Evolutionary conservation across 495 filamentous ascomycete genomes (phyloP).

Genomic region (Xylaria flabelliformis): DNA sequence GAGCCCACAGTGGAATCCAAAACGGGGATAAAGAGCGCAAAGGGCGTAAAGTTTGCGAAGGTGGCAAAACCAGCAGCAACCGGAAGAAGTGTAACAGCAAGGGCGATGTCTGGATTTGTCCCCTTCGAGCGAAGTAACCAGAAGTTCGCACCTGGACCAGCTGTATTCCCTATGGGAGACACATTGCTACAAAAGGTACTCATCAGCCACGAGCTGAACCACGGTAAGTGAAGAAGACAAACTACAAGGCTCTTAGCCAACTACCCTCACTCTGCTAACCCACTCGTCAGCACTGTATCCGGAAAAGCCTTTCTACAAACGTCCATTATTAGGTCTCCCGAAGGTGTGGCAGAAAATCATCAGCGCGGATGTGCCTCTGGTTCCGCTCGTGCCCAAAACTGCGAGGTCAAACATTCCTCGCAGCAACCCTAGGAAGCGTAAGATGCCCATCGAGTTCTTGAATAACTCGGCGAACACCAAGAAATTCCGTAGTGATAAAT

Average conservation of each 20-base stretch:
- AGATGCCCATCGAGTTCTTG: slow-evolving; percentile 36
- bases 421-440: slow-evolving; percentile 40
- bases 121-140: slow-evolving; percentile 20
- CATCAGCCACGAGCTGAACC: slow-evolving; percentile 31
- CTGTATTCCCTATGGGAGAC: slow-evolving; percentile 41
- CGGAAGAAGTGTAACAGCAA: not conserved
- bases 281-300: slow-evolving; percentile 21
- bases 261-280: slow-evolving; percentile 9
- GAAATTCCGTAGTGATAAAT: slow-evolving; percentile 20
- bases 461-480: slow-evolving; percentile 11
- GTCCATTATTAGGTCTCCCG: not conserved
- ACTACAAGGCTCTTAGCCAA: not conserved
- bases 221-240: slow-evolving; percentile 29
- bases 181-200: slow-evolving; percentile 35
- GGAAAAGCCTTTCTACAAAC: slow-evolving; percentile 5
- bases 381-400: slow-evolving; percentile 34
- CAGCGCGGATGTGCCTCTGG: not conserved
- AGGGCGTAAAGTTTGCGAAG: not conserved
- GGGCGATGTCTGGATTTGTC: not conserved
- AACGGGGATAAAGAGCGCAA: too few species aligned
- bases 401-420: slow-evolving; percentile 29
- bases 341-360: not conserved
- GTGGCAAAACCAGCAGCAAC: not conserved
- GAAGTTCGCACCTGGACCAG: slow-evolving; percentile 36
- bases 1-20: not conserved